Evolutionary conservation across 2,329 filamentous ascomycete species (phyloP).

Genomic region (Exophiala xenobiotica): DNA sequence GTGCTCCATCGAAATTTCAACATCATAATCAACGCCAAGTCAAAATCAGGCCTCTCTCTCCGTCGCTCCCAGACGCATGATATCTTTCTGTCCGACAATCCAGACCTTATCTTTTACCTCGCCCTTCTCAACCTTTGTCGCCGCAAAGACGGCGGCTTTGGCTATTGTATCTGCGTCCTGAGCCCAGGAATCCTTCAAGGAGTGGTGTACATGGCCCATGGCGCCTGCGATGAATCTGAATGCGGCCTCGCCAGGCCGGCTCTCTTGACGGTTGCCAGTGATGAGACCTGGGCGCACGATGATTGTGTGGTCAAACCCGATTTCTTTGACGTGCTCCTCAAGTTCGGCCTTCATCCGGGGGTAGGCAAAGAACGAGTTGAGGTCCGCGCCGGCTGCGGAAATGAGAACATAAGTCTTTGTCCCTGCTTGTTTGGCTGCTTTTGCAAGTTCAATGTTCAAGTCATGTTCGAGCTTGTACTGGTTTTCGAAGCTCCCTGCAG

Average conservation of each 20-base stretch:
- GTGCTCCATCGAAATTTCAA: background rate
- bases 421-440: conserved; percentile 70
- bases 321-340: conserved; percentile 70
- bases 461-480: conserved; percentile 90
- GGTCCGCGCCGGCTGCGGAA: conserved; percentile 57
- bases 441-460: conserved; percentile 75
- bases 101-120: conserved; percentile 44
- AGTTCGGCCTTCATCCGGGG: conserved; percentile 80
- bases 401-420: conserved; percentile 75
- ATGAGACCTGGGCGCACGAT: conserved; percentile 74
- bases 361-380: conserved; percentile 56
- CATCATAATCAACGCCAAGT: background rate
- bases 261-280: conserved; percentile 65
- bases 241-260: conserved; percentile 58
- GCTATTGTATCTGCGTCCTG: conserved; percentile 73
- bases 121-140: conserved; percentile 42
- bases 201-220: conserved; percentile 55
- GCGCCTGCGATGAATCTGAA: conserved; percentile 56
- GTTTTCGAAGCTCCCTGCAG: conserved; percentile 71
- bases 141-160: conserved; percentile 41
- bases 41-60: conserved; percentile 29
- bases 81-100: conserved; percentile 39
- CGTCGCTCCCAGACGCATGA: conserved; percentile 35
- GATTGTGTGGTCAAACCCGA: conserved; percentile 75
- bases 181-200: conserved; percentile 64